Percentiles rank a stretch among this genome's conserved stretches.
phyloP scores from a whole-genome alignment of 371 early-diverging fungal species.

The Neoconidiobolus thromboides region DNA sequence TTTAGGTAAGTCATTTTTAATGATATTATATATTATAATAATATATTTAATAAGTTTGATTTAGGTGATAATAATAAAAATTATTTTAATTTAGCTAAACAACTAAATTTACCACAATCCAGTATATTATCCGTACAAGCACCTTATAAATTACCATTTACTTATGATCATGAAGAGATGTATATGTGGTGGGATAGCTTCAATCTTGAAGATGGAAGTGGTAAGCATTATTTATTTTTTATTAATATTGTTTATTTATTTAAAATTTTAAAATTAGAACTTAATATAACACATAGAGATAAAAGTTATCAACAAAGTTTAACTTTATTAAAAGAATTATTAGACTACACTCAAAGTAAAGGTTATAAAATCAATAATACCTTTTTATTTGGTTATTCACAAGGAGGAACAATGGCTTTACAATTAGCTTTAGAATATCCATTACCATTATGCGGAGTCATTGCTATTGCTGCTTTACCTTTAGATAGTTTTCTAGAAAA shows the following conservation, averaged over 20 bases:
- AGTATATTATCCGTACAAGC: background rate
- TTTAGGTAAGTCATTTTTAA: too few species aligned
- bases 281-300: background rate
- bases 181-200: constrained; percentile 3
- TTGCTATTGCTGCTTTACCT: background rate
- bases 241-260: too few species aligned
- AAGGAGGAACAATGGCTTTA: background rate
- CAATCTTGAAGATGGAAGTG: background rate
- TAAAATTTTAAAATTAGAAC: background rate
- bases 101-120: background rate
- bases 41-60: background rate
- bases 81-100: background rate
- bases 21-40: too few species aligned
- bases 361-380: background rate
- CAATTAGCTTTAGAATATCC: background rate
- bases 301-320: background rate
- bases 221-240: background rate
- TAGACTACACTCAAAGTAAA: background rate
- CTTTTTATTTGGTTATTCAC: background rate
- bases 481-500: background rate
- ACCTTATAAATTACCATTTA: background rate
- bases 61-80: background rate
- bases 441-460: background rate
- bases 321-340: background rate
- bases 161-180: background rate